Evolutionary conservation across 805 yeast species (phyloP), one percentile per base, ranked within the genome.

Genomic region (Komagataella pseudopastoris): DNA sequence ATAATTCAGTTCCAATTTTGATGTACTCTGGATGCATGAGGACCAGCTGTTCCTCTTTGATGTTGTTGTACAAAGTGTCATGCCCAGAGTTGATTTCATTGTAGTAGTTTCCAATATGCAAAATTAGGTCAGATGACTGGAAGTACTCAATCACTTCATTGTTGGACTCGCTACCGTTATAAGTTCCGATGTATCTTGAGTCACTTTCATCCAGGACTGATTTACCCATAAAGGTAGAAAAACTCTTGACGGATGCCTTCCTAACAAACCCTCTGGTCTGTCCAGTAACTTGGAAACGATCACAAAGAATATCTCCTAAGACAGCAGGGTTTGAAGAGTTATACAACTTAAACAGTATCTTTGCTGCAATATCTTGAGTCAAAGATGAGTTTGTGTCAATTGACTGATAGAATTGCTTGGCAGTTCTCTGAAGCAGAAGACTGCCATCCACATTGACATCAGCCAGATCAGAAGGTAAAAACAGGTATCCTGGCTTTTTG

Each of bases 401-500:
- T 6, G 63, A 58, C 16, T 56, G 55, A 50, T 61, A 60, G 50
- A 47, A 55, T 23, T 30, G 39, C 14, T 10, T 5, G 14, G 39
- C n/a, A 30, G 39, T 30, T 57, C 54, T 14, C 59, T 56, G 47
- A 76, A 64, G 47, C 62, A 60, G 4, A 67, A 54, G 8, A 64
- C 8, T 5, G 1, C 39, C 62, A 52, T 67, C 68, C 51, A 80
- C 71, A 4, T 60, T 43, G 12, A 58, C 54, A 51, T 80, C 78
- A 7, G 80, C 77, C 56, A 86, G 63, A 62, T 89, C 90, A 46
- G 76, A 69, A 1, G 97, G 96, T 48, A 90, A 63, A 62, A 79
- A 87, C 49, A 89, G 63, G 60, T 85, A 89, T 14, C 95, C 96
- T 0, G 97, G 97, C 62, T 82, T 79, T 44, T 83, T 80, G 48